A percentile compares a stretch with the other conserved stretches of the same genome.
phyloP scores from a whole-genome alignment of 768 basidiomycete genomes.

The Cystofilobasidium capitatum region DNA sequence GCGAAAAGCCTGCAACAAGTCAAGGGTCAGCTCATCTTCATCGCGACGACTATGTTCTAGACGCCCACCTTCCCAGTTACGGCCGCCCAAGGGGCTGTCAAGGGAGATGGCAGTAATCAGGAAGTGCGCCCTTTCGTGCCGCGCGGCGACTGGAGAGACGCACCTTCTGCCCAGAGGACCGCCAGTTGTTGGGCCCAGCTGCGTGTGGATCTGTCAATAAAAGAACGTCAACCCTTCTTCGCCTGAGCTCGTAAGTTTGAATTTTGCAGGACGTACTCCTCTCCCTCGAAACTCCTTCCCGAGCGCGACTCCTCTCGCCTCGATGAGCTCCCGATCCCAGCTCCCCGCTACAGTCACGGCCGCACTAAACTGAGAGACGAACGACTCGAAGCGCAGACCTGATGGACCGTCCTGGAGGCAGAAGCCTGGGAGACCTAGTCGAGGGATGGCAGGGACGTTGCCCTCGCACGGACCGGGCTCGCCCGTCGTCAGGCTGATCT shows the following conservation, averaged over 20 bases:
- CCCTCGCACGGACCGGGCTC: constrained; percentile 11
- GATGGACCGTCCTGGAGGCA: constrained; percentile 15
- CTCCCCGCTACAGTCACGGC: constrained; percentile 13
- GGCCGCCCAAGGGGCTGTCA: no score
- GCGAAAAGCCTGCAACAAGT: no score
- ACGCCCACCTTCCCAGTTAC: no score
- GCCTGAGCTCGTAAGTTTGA: no score
- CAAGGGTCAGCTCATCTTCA: no score
- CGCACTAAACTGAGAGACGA: constrained; percentile 20
- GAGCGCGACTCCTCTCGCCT: constrained; percentile 15
- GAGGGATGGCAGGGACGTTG: constrained; percentile 3
- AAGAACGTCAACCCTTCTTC: no score
- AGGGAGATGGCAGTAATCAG: no score
- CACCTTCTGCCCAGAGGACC: neutral
- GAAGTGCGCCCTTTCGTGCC: no score
- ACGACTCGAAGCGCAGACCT: constrained; percentile 14
- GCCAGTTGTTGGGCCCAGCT: neutral
- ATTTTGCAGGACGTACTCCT: no score
- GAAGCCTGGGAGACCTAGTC: constrained; percentile 11
- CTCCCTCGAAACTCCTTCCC: neutral
- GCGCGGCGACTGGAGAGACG: no score
- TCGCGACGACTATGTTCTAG: no score
- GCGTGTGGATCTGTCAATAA: neutral
- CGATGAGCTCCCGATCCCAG: constrained; percentile 19
- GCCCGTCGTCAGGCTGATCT: constrained; percentile 12